Conservation (phyloP, 2,329 filamentous ascomycete species). For the Lasiodiplodia sp. region DNA sequence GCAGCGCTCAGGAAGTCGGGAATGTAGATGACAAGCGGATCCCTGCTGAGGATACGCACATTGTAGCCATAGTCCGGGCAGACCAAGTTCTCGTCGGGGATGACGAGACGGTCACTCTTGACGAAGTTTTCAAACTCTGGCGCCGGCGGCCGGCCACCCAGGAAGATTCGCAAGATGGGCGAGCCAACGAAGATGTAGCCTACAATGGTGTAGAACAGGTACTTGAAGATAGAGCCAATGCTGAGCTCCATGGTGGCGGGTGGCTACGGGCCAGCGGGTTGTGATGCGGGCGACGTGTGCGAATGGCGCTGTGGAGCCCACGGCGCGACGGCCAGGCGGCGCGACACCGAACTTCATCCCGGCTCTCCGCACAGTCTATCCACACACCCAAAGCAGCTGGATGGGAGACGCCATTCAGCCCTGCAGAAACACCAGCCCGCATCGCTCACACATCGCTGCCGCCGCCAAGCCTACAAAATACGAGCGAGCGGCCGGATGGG, state of each 20-base stretch:
- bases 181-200: conserved; percentile 47
- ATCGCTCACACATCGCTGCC: neutral
- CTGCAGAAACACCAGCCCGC: neutral
- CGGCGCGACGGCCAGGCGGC: conserved; percentile 11
- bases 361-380: neutral
- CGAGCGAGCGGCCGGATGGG: neutral
- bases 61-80: conserved; percentile 50
- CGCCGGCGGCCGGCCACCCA: conserved; percentile 10
- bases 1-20: conserved; percentile 59
- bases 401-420: neutral
- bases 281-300: conserved; percentile 10
- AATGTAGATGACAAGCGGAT: conserved; percentile 66
- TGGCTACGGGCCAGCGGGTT: neutral
- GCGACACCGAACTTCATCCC: neutral
- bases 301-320: conserved; percentile 1
- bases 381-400: neutral
- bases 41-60: conserved; percentile 59
- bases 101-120: conserved; percentile 48
- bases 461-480: neutral
- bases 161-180: conserved; percentile 39
- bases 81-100: conserved; percentile 47
- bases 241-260: conserved; percentile 22
- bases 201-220: conserved; percentile 39
- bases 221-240: conserved; percentile 41
- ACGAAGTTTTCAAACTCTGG: conserved; percentile 31